Evolutionary conservation across 495 filamentous ascomycete species (phyloP), one percentile per base, ranked within the genome.

Genomic region (Cetradonia linearis): DNA sequence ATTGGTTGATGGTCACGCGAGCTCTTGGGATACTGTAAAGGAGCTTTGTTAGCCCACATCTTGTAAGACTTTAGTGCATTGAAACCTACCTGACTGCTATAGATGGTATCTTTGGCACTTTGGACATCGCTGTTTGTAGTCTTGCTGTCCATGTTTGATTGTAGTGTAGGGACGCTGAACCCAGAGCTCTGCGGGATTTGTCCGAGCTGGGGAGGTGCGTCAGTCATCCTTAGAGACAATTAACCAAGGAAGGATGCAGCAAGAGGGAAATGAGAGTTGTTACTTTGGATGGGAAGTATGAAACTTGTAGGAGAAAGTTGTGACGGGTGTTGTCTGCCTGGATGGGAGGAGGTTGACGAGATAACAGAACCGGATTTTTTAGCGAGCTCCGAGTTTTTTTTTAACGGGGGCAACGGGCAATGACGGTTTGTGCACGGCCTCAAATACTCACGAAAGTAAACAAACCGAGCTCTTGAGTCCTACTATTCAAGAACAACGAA

Each of bases 11-110:
- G 40, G 55, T 67, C 65, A 67, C 65, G 62, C 65, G 65, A 67
- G 65, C 65, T 57, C 40, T 36, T 56, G 52, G 58, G 62, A 62
- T 60, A 64, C 63, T 55, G 48, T 56, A 47, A 65, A 34, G 27
- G 55, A 64, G 31, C 34, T 18, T 28, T 14, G 18, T 59, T 60
- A 63, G 37, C 27, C 9, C 18, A 34, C 34, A 31, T 61, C 34
- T 33, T 31, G 25, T 3, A 27, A 31, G n/a, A 42, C 60, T 27
- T 27, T 37, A 47, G 42, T 20, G 7, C 2, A 27, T 9, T 58
- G 25, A 31, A 31, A 55, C 63, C 10, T 49, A 73, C 70, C 71
- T 71, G 42, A 73, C 71, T 71, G 61, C 56, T 63, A 25, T 67
- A 62, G n/a, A 69, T 52, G 14, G 58, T 56, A 56, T 67, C 66